Evolutionary conservation across 345 rosid genomes (phyloP).

Genomic region (Aquilaria malaccensis): DNA sequence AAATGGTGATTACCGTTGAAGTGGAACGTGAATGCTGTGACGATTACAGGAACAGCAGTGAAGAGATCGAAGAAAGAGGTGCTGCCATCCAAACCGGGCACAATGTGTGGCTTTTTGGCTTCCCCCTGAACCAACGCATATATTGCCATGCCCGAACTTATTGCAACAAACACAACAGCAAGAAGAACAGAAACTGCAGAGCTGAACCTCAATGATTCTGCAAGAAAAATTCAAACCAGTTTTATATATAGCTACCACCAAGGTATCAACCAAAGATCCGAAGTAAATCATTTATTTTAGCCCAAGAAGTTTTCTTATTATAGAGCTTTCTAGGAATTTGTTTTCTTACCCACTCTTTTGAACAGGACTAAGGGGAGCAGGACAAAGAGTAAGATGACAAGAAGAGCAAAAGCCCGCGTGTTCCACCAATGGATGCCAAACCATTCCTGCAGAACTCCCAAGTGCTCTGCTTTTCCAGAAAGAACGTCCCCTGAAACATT

Average conservation of each 20-base stretch:
- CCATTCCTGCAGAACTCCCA: conserved; percentile 86
- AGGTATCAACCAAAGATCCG: no score
- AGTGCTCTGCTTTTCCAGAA: conserved; percentile 56
- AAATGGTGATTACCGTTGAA: conserved; percentile 49
- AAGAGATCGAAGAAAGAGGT: conserved; percentile 66
- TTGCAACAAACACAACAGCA: conserved; percentile 64
- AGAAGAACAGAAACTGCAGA: conserved; percentile 61
- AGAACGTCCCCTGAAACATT: conserved; percentile 63
- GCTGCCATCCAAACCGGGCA: conserved; percentile 43
- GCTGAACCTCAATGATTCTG: conserved; percentile 59
- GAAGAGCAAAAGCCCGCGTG: conserved; percentile 48
- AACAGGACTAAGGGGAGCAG: conserved; percentile 58
- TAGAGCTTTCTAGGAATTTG: not conserved
- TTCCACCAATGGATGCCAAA: conserved; percentile 92
- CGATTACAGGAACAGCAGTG: conserved; percentile 87
- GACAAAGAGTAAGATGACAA: conserved; percentile 45
- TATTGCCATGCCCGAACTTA: conserved; percentile 63
- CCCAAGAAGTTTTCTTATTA: no score
- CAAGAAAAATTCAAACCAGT: conserved; percentile 18
- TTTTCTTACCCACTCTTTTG: conserved; percentile 50
- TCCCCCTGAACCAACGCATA: conserved; percentile 52
- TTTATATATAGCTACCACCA: not conserved
- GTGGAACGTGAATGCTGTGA: conserved; percentile 89
- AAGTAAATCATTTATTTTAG: no score
- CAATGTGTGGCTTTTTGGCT: conserved; percentile 50